Evolutionary conservation across 495 filamentous ascomycete genomes (phyloP), one percentile per base, ranked within the genome.

Genomic region (Xylaria longipes): DNA sequence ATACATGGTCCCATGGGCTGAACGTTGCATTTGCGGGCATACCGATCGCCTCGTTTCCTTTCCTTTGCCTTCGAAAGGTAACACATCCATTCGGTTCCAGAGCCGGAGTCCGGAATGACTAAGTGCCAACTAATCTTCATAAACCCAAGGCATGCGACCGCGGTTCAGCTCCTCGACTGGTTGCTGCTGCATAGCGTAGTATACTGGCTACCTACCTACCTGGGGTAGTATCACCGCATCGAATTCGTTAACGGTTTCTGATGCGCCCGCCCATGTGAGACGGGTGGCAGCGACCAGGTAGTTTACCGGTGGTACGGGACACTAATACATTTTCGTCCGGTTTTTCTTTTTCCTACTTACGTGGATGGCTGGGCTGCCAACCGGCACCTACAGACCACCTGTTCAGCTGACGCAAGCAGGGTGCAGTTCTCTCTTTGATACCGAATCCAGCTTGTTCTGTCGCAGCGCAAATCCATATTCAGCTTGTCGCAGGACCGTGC

Each of bases 221-320:
- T 1, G 43, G 5, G 7, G 29, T 35, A 58, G 31, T 60, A 37
- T 22, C 57, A 37, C 57, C 57, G 9, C 57, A n/a, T 63, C 60
- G 9, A 39, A 39, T 63, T 63, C 60, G 60, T 43, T 3, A 39
- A 41, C 37, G 60, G 60, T 11, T 63, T 25, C 14, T 15, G 60
- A 43, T 15, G 22, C 12, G 31, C 31, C 17, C n/a, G n/a, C n/a
- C n/a, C 54, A 58, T 33, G 54, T 35, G 58, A 62, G 58, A 22
- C 22, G 37, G 37, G 60, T 43, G 20, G 29, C 33, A 62, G 35
- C 12, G 60, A 63, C 60, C 12, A 43, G 37, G 37, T 50, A 9
- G 63, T 27, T 37, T 52, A 66, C 63, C 63, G 63, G 46, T 66
- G 29, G 45, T 35, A 37, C 43, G 63, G 63, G 9, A 66, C 39